Base-by-base conservation (phyloP, 2,329 filamentous ascomycete species). In the Cordyceps pruinosa region DNA sequence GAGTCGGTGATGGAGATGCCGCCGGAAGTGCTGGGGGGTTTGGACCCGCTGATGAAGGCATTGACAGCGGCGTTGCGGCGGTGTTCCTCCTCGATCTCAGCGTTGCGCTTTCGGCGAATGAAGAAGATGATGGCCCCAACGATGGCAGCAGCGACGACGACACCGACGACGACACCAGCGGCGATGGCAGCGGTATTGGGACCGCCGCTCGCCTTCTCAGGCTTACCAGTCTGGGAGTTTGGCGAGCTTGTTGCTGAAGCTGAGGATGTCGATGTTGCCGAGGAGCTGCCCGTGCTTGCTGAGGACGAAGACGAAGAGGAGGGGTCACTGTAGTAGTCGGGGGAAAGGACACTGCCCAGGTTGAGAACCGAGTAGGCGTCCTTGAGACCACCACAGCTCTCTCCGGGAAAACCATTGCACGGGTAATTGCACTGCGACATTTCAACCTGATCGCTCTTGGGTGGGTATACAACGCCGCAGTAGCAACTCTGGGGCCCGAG, bases 131-230 rank as follows among this genome's bases (percentile, higher is more conserved):
- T 73, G 53, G 82, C 91, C 45, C 85, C 90, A 13, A 82, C 75
- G 19, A 89, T 77, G 15, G 79, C 87, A 54, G 77, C 81, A 5
- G 91, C 66, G 1, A 75, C 88, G 2, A 96, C 76, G 2, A 96
- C 83, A 58, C 89, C 91, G 9, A 94, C 88, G 2, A 97, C 92
- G 1, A 90, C 89, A 59, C 93, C 93, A 10, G 86, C 93, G 19
- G 88, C 91, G 63, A 97, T 92, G 49, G 87, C 90, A 39, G 85
- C 88, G n/a, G 84, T 88, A 68, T 87, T 92, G n/a, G 85, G 76
- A 9, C 77, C 74, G 53, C 58, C 53, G 9, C 59, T 26, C 2
- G 54, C 34, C 32, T 56, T 56, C 9, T 56, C 35, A 4, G 58
- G 54, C 2, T 41, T 45, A 3, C n/a, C 6, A 28, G 58, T 32